Conservation (phyloP, 129 eudicot genomes). For the Saussurea involucrata region DNA sequence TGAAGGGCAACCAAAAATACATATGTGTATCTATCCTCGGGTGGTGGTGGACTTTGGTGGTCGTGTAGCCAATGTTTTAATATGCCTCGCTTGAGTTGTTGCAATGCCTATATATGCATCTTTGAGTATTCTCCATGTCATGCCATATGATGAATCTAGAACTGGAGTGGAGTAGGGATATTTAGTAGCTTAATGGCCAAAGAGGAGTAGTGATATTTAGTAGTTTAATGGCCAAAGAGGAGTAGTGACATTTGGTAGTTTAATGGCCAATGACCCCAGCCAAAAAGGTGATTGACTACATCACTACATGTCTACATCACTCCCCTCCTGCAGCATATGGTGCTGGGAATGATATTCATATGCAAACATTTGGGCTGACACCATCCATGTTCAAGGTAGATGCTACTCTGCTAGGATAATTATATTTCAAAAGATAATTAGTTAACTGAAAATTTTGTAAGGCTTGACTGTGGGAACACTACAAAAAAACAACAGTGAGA, state of each 20-base stretch:
- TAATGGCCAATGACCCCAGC: not conserved
- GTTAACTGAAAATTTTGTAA: not conserved
- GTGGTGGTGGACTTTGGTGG: not conserved
- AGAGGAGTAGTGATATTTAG: too few relatives aligned
- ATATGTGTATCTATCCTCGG: not conserved
- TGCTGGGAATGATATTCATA: not conserved
- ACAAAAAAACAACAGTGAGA: not conserved
- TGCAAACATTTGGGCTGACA: not conserved
- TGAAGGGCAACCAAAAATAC: not conserved
- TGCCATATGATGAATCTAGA: not conserved
- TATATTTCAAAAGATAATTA: not conserved
- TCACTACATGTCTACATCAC: not conserved
- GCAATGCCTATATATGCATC: not conserved
- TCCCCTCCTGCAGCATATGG: not conserved
- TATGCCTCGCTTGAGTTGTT: not conserved
- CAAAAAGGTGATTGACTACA: not conserved
- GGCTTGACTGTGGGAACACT: not conserved
- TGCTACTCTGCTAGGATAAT: not conserved
- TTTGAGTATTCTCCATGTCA: not conserved
- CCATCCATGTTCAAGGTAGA: not conserved
- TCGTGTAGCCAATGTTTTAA: not conserved
- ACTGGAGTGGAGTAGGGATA: not conserved
- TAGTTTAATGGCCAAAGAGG: not conserved
- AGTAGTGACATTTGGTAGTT: not conserved
- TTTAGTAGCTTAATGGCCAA: too few relatives aligned